phyloP scores from a whole-genome alignment of 2,329 filamentous ascomycete genomes.

The Fusarium poae region DNA sequence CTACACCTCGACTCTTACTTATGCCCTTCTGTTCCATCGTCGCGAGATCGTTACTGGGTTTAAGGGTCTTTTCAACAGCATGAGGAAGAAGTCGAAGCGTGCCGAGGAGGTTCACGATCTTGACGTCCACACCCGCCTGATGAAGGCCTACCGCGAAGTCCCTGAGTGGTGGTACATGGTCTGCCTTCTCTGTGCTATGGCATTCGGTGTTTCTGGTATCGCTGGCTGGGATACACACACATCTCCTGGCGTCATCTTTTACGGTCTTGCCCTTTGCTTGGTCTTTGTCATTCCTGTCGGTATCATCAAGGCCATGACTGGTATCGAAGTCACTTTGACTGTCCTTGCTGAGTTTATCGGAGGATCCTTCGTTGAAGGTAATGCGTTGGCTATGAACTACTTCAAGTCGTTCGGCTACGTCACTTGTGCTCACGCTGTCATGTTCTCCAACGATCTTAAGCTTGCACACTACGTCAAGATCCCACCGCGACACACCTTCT shows the following conservation, averaged over 20 bases:
- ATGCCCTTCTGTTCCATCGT: constrained; percentile 65
- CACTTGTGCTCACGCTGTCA: constrained; percentile 64
- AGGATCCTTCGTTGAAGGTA: constrained; percentile 64
- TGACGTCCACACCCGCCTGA: constrained; percentile 64
- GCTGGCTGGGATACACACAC: constrained; percentile 65
- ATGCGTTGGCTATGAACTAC: constrained; percentile 66
- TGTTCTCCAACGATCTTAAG: constrained; percentile 64
- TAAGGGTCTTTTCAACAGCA: constrained; percentile 60
- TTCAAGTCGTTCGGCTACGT: constrained; percentile 67
- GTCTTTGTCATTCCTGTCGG: constrained; percentile 66
- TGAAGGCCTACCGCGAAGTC: constrained; percentile 62
- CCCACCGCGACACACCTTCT: constrained; percentile 70
- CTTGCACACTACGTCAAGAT: constrained; percentile 71
- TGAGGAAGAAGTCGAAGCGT: constrained; percentile 58
- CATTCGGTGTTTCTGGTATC: constrained; percentile 62
- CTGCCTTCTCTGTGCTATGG: constrained; percentile 59
- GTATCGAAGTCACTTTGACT: constrained; percentile 65
- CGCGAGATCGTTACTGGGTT: constrained; percentile 65
- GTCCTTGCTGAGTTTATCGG: constrained; percentile 67
- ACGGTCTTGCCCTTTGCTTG: constrained; percentile 62
- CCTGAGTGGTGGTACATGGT: constrained; percentile 68
- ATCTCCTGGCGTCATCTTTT: constrained; percentile 64
- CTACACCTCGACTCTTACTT: constrained; percentile 65
- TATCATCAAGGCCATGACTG: constrained; percentile 67
- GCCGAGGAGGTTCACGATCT: constrained; percentile 54